Evolutionary conservation across 495 filamentous ascomycete genomes (phyloP), one percentile per base, ranked within the genome.

Genomic region (Xylaria flabelliformis): DNA sequence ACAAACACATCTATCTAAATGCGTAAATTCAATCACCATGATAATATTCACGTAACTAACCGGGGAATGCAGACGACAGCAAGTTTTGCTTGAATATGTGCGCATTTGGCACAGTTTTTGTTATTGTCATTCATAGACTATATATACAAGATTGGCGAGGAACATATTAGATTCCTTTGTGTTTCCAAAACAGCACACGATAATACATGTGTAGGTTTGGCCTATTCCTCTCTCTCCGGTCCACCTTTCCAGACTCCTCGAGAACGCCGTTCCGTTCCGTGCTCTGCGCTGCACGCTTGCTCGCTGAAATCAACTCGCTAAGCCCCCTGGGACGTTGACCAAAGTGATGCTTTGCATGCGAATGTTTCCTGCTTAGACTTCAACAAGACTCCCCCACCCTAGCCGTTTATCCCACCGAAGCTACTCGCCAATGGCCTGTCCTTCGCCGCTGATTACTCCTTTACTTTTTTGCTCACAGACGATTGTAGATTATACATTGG

Each of bases 121-220:
- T 21, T 61, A 74, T 74, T 72, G 58, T 56, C 56, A 59, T 72
- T 73, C 64, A 48, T 73, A 24, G 59, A 73, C 72, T 74, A 74
- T 78, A 78, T 78, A 59, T 78, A 78, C 76, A 78, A 59, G 67
- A 69, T 24, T 3, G 26, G 48, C 13, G 17, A 46, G 53, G 67
- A 48, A 48, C 24, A 13, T 29, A 39, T 41, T 21, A 68, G 21
- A 34, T 24, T 26, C 32, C 50, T 12, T 13, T 13, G 7, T 19
- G 9, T 67, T 24, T 67, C 64, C 34, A 67, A 41, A 67, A 67
- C 64, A 67, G 32, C 24, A 67, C 48, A 68, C 15, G 12, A 63
- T 63, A 12, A 34, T 69, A 46, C 24, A 64, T 64, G 61, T 34
- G 61, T 46, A 42, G 13, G 53, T 46, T 21, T 64, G 42, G 29